Conservation (phyloP, 1,284 basidiomycete genomes). For the Exobasidium rhododendri region DNA sequence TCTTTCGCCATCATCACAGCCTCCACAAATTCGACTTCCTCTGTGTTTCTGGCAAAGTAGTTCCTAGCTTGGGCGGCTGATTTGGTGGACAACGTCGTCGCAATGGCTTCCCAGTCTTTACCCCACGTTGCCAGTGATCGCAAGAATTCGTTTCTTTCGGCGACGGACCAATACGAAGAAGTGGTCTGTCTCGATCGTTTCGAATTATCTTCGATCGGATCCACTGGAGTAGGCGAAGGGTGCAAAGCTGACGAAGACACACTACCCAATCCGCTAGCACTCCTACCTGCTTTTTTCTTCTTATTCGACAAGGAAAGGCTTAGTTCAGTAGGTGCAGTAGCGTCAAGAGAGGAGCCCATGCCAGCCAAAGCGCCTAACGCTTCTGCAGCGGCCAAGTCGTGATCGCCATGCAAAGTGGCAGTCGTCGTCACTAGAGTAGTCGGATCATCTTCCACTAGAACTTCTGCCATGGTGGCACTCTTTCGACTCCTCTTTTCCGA, state of each 20-base stretch:
- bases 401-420: constrained; percentile 33
- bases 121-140: constrained; percentile 68
- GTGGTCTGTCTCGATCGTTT: constrained; percentile 39
- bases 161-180: constrained; percentile 61
- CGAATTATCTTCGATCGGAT: constrained; percentile 24
- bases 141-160: constrained; percentile 63
- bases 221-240: neutral
- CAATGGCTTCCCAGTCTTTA: constrained; percentile 71
- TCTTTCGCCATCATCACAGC: constrained; percentile 33
- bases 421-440: neutral
- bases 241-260: neutral
- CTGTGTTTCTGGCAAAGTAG: constrained; percentile 59
- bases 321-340: constrained; percentile 10
- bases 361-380: constrained; percentile 54
- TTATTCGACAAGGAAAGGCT: neutral
- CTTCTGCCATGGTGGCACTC: constrained; percentile 9
- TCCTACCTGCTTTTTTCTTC: constrained; percentile 1
- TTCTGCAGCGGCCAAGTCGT: constrained; percentile 55
- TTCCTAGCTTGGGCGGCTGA: constrained; percentile 73
- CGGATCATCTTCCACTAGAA: neutral
- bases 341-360: neutral
- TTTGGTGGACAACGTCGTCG: constrained; percentile 72
- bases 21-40: constrained; percentile 45
- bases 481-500: constrained; percentile 23
- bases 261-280: neutral